Evolutionary conservation across 1,284 basidiomycete species (phyloP), one percentile per base, ranked within the genome.

Genomic region (Coniferiporia sulphurascens): DNA sequence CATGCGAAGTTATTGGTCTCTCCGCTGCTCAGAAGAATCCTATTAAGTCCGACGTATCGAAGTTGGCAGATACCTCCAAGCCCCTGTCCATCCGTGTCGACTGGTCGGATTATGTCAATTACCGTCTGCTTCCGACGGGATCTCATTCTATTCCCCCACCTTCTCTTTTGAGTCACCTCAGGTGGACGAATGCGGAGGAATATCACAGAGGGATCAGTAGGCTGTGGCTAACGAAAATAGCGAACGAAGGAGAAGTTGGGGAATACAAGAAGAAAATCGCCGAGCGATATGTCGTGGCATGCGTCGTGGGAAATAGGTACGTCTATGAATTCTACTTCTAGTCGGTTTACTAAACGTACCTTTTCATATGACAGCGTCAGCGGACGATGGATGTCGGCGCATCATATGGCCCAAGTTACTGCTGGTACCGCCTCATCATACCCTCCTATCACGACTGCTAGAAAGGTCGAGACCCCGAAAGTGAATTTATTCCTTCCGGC

Each of bases 111-210:
- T 87, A 85, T 66, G 77, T 89, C 52, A 62, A 70, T 8, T 58
- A 68, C 19, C 69, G 71, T 41, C 46, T 65, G 12, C 45, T 61
- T 15, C 57, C 44, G 17, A 32, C 53, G 17, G 62, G 51, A 10
- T 45, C n/a, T 58, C 64, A 51, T 34, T 21, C 43, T 17, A 34
- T 52, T 48, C 62, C 52, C 15, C 56, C 59, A 43, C 55, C 34
- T 4, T 60, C 70, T 2, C 68, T 82, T 0, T 63, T 75, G 15
- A 71, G 75, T 9, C 68, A 67, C 50, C 67, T 85, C 43, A 77
- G 74, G 49, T 88, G 86, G 84, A 74, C 81, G 3, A 84, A 88
- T 66, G 74, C 78, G 19, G 87, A 87, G 69, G 88, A 90, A 62
- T 90, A 85, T 64, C 69, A 78, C n/a, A 70, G 69, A 13, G 88